These are phyloP conservation scores for Syzygium jambos DNA, from an alignment of 345 rosid species.

Conservation along the genomic window DNA sequence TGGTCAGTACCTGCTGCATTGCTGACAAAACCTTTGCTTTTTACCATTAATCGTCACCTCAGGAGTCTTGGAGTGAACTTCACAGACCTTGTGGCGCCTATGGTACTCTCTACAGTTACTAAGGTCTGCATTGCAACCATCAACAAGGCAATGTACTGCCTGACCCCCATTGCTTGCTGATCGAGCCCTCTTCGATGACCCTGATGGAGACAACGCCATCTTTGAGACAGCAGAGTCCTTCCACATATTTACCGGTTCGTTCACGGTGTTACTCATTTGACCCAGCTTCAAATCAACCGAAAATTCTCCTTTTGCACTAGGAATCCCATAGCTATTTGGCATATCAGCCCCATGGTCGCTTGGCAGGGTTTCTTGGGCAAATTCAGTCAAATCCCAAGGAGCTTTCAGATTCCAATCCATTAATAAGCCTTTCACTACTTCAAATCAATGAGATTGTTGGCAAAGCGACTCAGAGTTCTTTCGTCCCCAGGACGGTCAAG, in stretches of 20 bases:
- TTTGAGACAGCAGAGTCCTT: constrained; percentile 28
- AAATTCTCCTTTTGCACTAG: constrained; percentile 26
- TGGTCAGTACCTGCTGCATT: constrained; percentile 74
- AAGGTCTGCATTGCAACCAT: constrained; percentile 66
- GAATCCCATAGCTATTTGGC: constrained; percentile 28
- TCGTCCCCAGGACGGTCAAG: not conserved
- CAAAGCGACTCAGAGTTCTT: not conserved
- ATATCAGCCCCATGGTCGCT: constrained; percentile 24
- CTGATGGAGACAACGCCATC: constrained; percentile 22
- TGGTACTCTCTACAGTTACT: constrained; percentile 69
- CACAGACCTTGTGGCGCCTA: constrained; percentile 92
- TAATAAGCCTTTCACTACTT: constrained; percentile 2
- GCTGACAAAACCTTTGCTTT: constrained; percentile 84
- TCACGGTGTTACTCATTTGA: constrained; percentile 28
- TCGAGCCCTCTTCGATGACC: constrained; percentile 53
- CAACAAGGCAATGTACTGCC: constrained; percentile 55
- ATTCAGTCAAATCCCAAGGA: constrained; percentile 43
- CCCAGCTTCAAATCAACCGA: constrained; percentile 82
- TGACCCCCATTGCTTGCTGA: constrained; percentile 31
- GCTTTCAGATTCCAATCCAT: constrained; percentile 84
- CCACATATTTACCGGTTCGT: constrained; percentile 31
- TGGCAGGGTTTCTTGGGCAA: constrained; percentile 39
- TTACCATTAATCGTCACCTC: constrained; percentile 55
- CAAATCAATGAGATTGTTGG: not conserved
- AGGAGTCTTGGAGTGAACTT: constrained; percentile 71